These are phyloP conservation scores for Chaetomium globosum DNA, from an alignment of 2,329 filamentous ascomycete species.

Conservation along the genomic window DNA sequence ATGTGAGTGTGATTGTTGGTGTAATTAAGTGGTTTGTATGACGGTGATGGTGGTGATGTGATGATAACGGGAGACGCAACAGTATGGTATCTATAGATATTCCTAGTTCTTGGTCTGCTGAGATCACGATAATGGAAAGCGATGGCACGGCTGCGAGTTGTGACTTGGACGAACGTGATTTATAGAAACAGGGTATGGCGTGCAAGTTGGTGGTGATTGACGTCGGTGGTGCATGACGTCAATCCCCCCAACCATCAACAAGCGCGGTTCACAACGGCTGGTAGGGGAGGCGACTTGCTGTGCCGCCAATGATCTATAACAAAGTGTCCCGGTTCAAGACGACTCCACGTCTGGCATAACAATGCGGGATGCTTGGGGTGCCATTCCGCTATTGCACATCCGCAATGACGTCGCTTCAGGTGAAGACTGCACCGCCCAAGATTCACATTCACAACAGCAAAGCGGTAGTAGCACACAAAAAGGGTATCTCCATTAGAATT, in stretches of 20 bases:
- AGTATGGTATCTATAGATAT: neutral
- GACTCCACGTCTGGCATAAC: neutral
- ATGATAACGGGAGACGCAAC: neutral
- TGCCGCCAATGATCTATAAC: neutral
- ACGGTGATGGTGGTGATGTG: no score
- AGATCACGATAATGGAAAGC: neutral
- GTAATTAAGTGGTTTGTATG: no score
- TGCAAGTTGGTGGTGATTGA: conserved; percentile 15
- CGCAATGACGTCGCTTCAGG: conserved; percentile 3
- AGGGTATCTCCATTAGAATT: conserved; percentile 31
- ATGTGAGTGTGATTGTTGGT: neutral
- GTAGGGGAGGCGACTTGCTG: neutral
- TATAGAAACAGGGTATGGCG: neutral
- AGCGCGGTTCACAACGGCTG: neutral
- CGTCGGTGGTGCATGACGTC: conserved; percentile 28
- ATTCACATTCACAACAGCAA: neutral
- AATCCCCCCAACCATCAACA: conserved; percentile 2
- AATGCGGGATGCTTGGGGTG: neutral
- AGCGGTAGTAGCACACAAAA: neutral
- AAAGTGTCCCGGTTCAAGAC: neutral
- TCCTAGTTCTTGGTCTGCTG: neutral
- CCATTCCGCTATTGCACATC: neutral
- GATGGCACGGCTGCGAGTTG: neutral
- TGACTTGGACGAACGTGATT: neutral
- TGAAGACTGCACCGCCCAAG: neutral